Evolutionary conservation across 1,284 basidiomycete genomes (phyloP).

Genomic region (Polyporus tsugae): DNA sequence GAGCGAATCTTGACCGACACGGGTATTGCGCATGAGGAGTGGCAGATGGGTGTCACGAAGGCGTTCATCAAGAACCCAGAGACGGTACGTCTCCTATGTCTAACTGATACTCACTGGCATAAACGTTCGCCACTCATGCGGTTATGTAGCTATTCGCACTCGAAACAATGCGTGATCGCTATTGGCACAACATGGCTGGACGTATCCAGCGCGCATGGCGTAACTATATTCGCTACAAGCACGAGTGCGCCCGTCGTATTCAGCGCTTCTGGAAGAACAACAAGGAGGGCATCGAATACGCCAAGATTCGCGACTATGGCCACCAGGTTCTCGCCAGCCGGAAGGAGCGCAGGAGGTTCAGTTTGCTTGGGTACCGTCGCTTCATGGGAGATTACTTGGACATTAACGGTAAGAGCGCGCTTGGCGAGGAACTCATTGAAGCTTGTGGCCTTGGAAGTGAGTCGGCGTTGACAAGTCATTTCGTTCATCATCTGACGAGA

Average conservation of each 20-base stretch:
- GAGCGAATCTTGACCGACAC: constrained; percentile 94
- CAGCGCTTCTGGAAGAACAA: constrained; percentile 99
- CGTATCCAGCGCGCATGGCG: constrained; percentile 97
- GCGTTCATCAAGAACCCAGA: constrained; percentile 99
- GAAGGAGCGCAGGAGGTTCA: constrained; percentile 95
- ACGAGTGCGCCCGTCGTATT: constrained; percentile 95
- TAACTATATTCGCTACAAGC: constrained; percentile 94
- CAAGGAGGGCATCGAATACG: constrained; percentile 91
- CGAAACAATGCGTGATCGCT: constrained; percentile 98
- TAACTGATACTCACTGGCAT: neutral
- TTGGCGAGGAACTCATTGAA: constrained; percentile 82
- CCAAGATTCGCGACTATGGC: constrained; percentile 91
- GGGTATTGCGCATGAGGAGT: constrained; percentile 95
- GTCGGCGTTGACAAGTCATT: constrained; percentile 38
- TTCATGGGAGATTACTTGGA: constrained; percentile 99
- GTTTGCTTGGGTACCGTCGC: constrained; percentile 92
- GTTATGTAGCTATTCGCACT: constrained; percentile 87
- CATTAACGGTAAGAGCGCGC: constrained; percentile 81
- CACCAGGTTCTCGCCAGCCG: constrained; percentile 91
- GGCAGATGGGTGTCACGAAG: constrained; percentile 99
- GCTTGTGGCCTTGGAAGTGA: constrained; percentile 81
- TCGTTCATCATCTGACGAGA: constrained; percentile 8
- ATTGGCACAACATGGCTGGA: constrained; percentile 99
- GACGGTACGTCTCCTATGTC: constrained; percentile 65
- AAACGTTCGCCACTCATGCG: neutral